Evolutionary conservation across 2,329 filamentous ascomycete genomes (phyloP).

Genomic region (Colletotrichum tanaceti): DNA sequence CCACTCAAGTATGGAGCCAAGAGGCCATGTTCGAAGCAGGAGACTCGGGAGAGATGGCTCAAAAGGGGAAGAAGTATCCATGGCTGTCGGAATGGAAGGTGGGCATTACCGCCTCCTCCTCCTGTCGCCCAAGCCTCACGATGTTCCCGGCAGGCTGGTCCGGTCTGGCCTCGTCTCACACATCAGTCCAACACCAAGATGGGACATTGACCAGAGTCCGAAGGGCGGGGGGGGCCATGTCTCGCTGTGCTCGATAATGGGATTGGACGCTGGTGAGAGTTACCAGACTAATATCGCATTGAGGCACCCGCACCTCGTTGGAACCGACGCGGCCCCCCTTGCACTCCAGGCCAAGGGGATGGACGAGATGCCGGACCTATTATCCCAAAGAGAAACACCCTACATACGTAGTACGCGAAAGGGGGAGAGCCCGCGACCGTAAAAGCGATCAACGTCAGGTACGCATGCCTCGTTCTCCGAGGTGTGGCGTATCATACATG

Average conservation of each 20-base stretch:
- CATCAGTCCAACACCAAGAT: neutral
- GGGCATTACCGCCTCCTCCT: slow-evolving; percentile 17
- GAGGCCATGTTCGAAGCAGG: slow-evolving; percentile 2
- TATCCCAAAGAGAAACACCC: slow-evolving; percentile 25
- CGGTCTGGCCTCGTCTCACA: slow-evolving; percentile 10
- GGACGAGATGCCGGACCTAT: slow-evolving; percentile 24
- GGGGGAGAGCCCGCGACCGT: slow-evolving; percentile 7
- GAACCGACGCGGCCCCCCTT: neutral
- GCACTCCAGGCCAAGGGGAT: slow-evolving; percentile 22
- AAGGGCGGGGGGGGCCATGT: neutral
- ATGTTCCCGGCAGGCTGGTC: neutral
- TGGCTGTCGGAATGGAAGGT: neutral
- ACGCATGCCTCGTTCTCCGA: neutral
- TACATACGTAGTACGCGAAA: slow-evolving; percentile 3
- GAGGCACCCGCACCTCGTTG: slow-evolving; percentile 16
- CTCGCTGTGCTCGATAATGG: neutral
- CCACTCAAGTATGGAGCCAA: slow-evolving; percentile 1
- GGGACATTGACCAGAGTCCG: slow-evolving; percentile 1
- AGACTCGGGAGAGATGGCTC: slow-evolving; percentile 2
- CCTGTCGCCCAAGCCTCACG: neutral
- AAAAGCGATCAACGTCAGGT: slow-evolving; percentile 23
- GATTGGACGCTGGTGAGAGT: slow-evolving; percentile 12
- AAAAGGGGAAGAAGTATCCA: slow-evolving; percentile 1
- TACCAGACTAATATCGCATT: neutral
- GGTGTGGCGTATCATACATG: neutral